Evolutionary conservation across 2,329 filamentous ascomycete species (phyloP), one percentile per base, ranked within the genome.

Genomic region (Verticillium isaacii): DNA sequence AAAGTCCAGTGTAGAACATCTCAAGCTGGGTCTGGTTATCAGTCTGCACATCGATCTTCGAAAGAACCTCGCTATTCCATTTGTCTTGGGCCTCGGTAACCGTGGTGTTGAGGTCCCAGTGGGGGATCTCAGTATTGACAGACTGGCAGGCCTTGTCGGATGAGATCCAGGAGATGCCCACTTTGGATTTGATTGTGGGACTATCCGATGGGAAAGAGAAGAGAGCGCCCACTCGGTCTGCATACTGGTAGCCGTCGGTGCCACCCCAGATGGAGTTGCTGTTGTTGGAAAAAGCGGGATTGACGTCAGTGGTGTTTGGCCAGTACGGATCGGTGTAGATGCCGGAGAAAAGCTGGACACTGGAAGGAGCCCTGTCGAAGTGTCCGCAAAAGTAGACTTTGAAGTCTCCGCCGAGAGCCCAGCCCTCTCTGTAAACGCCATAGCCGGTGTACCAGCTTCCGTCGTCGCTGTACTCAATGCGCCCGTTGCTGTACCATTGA

Each of bases 1-100:
- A 88, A 8, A 89, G 70, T 1, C 80, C 82, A 0, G 82, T 82
- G 69, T 88, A 89, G 5, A 88, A 72, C 57, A 87, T 72, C 14
- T 75, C 72, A 0, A 85, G 71, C 29, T 82, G 81, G 0, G 78
- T 77, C n/a, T 71, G 60, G 66, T 86, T 81, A 45, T 73, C 71
- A 0, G 73, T 69, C 11, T 69, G 63, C 15, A 79, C 72, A 5
- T 74, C 70, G 17, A 81, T 74, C 56, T 77, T 80, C 56, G 74
- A 77, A 55, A 82, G 73, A 0, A 82, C 77, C 32, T 81, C 75
- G 2, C 72, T 71, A 59, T 81, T 81, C 80, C 80, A 82, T 52
- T 76, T 69, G 2, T 74, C 68, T 29, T 77, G 73, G n/a, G 79
- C 76, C 7, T 73, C 69, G 41, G 73, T 68, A 1, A 77, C 70